phyloP scores from a whole-genome alignment of 805 yeast genomes.

The Candida incommunis region DNA sequence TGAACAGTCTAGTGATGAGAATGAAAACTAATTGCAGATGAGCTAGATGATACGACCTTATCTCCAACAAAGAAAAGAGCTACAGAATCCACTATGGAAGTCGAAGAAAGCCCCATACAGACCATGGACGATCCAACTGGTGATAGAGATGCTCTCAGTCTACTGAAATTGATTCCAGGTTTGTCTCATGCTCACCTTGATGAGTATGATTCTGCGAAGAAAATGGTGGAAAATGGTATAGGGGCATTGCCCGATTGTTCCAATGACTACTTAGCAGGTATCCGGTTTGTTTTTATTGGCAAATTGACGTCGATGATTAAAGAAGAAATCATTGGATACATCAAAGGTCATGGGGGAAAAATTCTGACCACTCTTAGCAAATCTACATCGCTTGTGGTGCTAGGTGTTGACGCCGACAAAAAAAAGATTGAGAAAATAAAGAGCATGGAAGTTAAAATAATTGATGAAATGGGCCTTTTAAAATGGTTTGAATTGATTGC shows the following conservation, averaged over 20 bases:
- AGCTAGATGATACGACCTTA: too few species aligned
- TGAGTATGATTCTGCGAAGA: too few species aligned
- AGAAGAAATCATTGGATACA: constrained; percentile 54
- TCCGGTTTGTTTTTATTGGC: constrained; percentile 86
- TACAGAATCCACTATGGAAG: too few species aligned
- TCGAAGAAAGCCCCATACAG: too few species aligned
- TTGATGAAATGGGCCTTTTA: constrained; percentile 72
- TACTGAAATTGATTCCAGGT: too few species aligned
- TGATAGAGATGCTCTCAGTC: too few species aligned
- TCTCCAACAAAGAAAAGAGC: too few species aligned
- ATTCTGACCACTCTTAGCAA: constrained; percentile 73
- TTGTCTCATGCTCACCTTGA: too few species aligned
- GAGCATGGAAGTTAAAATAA: constrained; percentile 57
- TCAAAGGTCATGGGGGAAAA: constrained; percentile 76
- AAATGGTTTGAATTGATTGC: neutral
- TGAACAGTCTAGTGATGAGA: too few species aligned
- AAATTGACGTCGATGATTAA: constrained; percentile 63
- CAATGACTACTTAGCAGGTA: constrained; percentile 69
- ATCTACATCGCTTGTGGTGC: constrained; percentile 72
- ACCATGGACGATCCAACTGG: too few species aligned
- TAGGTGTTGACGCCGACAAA: constrained; percentile 92
- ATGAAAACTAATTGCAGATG: too few species aligned
- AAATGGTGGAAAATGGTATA: too few species aligned
- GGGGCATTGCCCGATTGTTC: constrained; percentile 18
- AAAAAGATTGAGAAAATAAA: constrained; percentile 68